These are phyloP conservation scores for Cystofilobasidium bisporidii DNA, from an alignment of 768 basidiomycete species.

Conservation along the genomic window DNA sequence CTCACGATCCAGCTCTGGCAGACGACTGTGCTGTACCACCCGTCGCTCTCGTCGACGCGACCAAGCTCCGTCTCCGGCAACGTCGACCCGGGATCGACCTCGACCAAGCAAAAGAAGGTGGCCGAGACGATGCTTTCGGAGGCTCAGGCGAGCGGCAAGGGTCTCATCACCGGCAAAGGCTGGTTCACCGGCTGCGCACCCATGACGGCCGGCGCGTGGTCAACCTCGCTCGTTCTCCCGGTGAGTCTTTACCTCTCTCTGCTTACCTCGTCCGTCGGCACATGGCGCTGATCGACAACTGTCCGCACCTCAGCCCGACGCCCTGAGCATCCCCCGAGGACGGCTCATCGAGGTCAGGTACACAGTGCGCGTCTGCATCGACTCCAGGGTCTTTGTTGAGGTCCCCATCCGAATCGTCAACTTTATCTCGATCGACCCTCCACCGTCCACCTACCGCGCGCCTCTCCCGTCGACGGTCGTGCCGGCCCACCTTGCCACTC, in stretches of 20 bases:
- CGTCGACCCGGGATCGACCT: conserved; percentile 52
- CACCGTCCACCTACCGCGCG: conserved; percentile 38
- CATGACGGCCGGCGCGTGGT: conserved; percentile 54
- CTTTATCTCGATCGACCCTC: conserved; percentile 76
- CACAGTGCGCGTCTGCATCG: conserved; percentile 55
- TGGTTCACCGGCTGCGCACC: conserved; percentile 79
- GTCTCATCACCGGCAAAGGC: conserved; percentile 68
- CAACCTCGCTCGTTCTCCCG: conserved; percentile 61
- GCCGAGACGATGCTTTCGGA: conserved; percentile 58
- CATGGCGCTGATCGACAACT: no score
- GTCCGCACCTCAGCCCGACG: conserved; percentile 51
- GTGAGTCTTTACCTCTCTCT: conserved; percentile 45
- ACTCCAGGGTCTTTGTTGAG: conserved; percentile 54
- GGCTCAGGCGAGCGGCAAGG: conserved; percentile 54
- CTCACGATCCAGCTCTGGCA: conserved; percentile 57
- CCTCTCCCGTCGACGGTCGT: neutral
- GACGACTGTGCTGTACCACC: conserved; percentile 58
- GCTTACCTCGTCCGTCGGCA: neutral
- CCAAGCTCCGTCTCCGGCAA: conserved; percentile 5
- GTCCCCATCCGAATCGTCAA: conserved; percentile 70
- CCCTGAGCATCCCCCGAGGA: conserved; percentile 58
- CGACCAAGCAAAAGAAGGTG: conserved; percentile 55
- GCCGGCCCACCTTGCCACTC: neutral
- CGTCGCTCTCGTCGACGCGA: conserved; percentile 39
- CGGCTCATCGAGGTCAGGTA: conserved; percentile 70